Conservation (phyloP, 352 stramenopile species). For the Phytopythium helicoides region DNA sequence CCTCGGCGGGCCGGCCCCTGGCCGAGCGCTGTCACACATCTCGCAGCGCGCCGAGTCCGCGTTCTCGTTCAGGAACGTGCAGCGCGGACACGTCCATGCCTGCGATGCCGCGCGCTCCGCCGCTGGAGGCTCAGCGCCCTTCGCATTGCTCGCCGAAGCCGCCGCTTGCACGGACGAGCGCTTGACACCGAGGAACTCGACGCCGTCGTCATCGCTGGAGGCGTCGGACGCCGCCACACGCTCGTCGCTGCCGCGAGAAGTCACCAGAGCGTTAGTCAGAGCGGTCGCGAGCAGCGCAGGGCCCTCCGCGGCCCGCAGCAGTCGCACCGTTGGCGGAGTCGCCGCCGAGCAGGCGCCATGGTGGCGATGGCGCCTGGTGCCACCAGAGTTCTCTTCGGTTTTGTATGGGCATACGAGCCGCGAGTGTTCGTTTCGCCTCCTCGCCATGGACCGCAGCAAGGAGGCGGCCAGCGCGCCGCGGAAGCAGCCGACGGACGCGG, state of each 20-base stretch:
- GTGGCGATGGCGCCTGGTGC: too few relatives aligned
- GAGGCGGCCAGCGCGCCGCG: not conserved
- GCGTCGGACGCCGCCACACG: slow-evolving; percentile 6
- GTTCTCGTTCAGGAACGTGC: slow-evolving; percentile 49
- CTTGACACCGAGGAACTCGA: slow-evolving; percentile 9
- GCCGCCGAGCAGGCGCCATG: slow-evolving; percentile 18
- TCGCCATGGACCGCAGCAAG: not conserved
- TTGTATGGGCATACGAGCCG: too few relatives aligned
- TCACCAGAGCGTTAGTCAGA: not conserved
- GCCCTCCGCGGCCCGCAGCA: too few relatives aligned
- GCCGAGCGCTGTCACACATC: slow-evolving; percentile 35
- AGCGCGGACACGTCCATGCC: slow-evolving; percentile 39
- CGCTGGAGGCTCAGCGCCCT: slow-evolving; percentile 4
- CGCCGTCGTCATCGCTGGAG: slow-evolving; percentile 28
- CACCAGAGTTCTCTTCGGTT: too few relatives aligned
- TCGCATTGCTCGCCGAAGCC: not conserved
- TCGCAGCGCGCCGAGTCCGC: slow-evolving; percentile 20
- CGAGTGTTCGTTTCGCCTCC: too few relatives aligned
- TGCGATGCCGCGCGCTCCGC: not conserved
- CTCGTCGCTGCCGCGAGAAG: not conserved
- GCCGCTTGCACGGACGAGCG: too few relatives aligned
- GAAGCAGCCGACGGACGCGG: not conserved
- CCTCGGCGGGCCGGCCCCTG: slow-evolving; percentile 7
- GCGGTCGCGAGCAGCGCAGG: not conserved
- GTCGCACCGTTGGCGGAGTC: slow-evolving; percentile 29